phyloP scores from a whole-genome alignment of 768 basidiomycete genomes.

The Leccinum aurantiacum region DNA sequence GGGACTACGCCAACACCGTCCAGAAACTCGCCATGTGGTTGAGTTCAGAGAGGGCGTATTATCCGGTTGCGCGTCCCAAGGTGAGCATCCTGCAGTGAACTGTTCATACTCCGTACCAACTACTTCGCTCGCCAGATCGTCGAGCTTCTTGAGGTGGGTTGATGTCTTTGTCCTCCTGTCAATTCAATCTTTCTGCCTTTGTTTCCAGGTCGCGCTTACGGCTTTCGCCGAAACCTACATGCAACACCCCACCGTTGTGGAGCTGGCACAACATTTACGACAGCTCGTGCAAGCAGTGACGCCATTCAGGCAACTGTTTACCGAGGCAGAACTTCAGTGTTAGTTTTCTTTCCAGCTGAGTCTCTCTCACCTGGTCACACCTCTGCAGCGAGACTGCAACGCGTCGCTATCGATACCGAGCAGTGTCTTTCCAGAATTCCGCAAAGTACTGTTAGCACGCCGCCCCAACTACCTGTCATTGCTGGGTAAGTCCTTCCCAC shows the following conservation, averaged over 20 bases:
- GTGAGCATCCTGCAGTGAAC: constrained; percentile 30
- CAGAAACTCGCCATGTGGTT: constrained; percentile 48
- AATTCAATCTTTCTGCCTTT: constrained; percentile 1
- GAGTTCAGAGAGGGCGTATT: constrained; percentile 50
- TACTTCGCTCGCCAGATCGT: constrained; percentile 42
- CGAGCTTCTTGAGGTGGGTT: constrained; percentile 46
- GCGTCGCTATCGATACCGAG: constrained; percentile 14
- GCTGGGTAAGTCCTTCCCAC: constrained; percentile 16
- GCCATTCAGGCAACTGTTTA: constrained; percentile 23
- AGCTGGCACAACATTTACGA: constrained; percentile 14
- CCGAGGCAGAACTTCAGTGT: constrained; percentile 27
- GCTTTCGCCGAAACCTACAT: constrained; percentile 16
- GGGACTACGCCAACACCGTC: constrained; percentile 22
- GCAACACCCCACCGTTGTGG: background rate
- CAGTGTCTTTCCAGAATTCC: background rate
- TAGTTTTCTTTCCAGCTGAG: background rate
- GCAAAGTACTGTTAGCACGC: background rate
- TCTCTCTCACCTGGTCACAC: background rate
- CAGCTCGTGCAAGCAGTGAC: constrained; percentile 20
- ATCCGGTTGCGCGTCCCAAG: constrained; percentile 47
- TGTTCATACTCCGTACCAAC: constrained; percentile 2
- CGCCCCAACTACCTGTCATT: background rate
- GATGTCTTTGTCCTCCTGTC: background rate
- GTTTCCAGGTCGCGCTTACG: constrained; percentile 21
- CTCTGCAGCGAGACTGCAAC: constrained; percentile 22